Percentiles rank a stretch among this genome's conserved stretches.
Conservation (phyloP, 2,329 filamentous ascomycete species). For the Alternaria postmessia region DNA sequence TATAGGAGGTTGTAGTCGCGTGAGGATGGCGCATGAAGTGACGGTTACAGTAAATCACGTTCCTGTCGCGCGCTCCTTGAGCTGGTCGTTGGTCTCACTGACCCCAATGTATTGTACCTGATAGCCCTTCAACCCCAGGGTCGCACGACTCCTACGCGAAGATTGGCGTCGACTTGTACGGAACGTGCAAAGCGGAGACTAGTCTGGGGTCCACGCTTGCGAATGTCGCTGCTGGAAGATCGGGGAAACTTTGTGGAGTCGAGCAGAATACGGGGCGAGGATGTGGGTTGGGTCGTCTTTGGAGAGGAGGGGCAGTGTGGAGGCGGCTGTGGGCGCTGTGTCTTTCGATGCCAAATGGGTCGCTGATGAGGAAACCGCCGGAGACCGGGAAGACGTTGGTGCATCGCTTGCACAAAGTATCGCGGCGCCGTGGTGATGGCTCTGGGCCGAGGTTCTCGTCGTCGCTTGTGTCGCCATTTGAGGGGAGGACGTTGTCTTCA, state of each 20-base stretch:
- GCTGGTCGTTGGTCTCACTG: conserved; percentile 57
- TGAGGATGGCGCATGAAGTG: neutral
- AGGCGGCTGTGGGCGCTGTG: neutral
- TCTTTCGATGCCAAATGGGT: neutral
- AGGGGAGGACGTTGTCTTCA: neutral
- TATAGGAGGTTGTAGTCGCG: neutral
- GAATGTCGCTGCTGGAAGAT: neutral
- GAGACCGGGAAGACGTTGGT: neutral
- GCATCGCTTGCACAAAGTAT: neutral
- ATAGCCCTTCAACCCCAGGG: neutral
- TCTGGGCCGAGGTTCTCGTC: neutral
- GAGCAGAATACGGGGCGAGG: neutral
- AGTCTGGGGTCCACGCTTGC: neutral
- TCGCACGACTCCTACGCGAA: neutral
- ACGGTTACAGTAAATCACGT: neutral
- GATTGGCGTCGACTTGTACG: neutral
- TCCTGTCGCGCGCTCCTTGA: conserved; percentile 48
- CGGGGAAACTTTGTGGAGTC: neutral
- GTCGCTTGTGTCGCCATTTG: neutral
- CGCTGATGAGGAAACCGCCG: neutral
- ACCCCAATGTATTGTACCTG: conserved; percentile 56
- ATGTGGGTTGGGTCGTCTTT: neutral
- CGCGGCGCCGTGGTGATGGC: neutral
- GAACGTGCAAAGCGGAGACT: neutral
- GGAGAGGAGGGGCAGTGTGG: neutral